Evolutionary conservation across 2,329 filamentous ascomycete genomes (phyloP), one percentile per base, ranked within the genome.

Genomic region (Pseudogymnoascus sp.): DNA sequence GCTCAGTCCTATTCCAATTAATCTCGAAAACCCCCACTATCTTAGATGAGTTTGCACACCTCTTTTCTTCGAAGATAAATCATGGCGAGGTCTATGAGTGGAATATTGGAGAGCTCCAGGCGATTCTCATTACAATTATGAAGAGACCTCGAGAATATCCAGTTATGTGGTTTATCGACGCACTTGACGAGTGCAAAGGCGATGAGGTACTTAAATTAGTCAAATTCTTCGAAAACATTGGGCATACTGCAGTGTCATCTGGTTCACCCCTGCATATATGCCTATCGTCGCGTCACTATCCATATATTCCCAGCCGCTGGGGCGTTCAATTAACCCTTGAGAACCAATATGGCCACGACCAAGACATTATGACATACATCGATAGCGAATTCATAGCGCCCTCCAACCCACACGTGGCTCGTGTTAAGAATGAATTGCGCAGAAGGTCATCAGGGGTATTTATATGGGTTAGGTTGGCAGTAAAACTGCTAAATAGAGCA

Each of bases 1-100:
- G 80, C 1, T 79, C 78, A 0, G 55, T 84, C 0, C 42, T 84
- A 0, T 62, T 70, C 0, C 80, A 84, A 30, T 65, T 84, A 0
- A 65, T 84, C 0, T n/a, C 70, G 0, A 62, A 68, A 0, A 58
- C 71, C 0, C 70, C 75, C 0, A 68, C 75, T 0, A 67, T 81
- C 0, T 72, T 77, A 41, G 5, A 52, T 0, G 70, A 76, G 23
- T 49, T 66, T 8, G 49, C 59, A 60, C 67, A 38, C 64, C 67
- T 55, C 52, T 63, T n/a, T 3, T 62, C 65, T 39, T 68, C 68
- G 9, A 42, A 69, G 49, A 52, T 30, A 64, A 16, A 25, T 8
- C 41, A 22, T 16, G 25, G 25, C 14, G 7, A 52, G 25, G 45
- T 52, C 7, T 52, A 52, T 16, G 25, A 30, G 23, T 52, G 45